These are phyloP conservation scores for Podospora fimiseda DNA, from an alignment of 495 filamentous ascomycete species.

Conservation along the genomic window DNA sequence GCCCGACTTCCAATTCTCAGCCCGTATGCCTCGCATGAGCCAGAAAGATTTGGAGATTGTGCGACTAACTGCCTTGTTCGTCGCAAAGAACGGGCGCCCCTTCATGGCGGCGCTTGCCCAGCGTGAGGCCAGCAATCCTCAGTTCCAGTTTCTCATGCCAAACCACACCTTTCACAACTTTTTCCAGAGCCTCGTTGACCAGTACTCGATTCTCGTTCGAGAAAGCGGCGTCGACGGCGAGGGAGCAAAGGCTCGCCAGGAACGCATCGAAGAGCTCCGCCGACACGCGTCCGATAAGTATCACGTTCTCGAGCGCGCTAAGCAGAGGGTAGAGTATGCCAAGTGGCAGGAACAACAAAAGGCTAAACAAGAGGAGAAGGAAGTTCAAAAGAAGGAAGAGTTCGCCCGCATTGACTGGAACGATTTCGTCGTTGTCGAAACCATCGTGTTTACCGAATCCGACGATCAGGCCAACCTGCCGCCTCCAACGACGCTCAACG, in stretches of 20 bases:
- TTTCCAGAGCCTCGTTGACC: constrained; percentile 85
- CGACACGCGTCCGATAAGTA: constrained; percentile 74
- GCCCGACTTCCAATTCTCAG: constrained; percentile 88
- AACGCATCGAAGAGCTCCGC: constrained; percentile 66
- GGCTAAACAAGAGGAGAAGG: constrained; percentile 79
- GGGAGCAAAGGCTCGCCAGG: constrained; percentile 58
- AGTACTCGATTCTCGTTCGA: constrained; percentile 79
- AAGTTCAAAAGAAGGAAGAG: constrained; percentile 73
- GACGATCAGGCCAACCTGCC: constrained; percentile 85
- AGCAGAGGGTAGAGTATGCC: constrained; percentile 77
- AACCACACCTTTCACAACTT: constrained; percentile 94
- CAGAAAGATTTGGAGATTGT: constrained; percentile 93
- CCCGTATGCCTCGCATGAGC: constrained; percentile 94
- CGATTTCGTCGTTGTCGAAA: constrained; percentile 94
- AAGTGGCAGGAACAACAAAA: constrained; percentile 82
- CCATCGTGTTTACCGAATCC: constrained; percentile 83
- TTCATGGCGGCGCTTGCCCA: constrained; percentile 86
- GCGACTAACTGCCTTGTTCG: constrained; percentile 80
- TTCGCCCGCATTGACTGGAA: constrained; percentile 97
- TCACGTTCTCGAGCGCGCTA: constrained; percentile 71
- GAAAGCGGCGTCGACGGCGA: constrained; percentile 63
- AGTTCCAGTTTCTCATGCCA: constrained; percentile 94
- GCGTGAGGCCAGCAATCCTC: constrained; percentile 82
- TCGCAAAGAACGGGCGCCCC: constrained; percentile 81
- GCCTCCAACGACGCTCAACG: constrained; percentile 78